Evolutionary conservation across 2,329 filamentous ascomycete species (phyloP).

Genomic region (Achaetomium macrosporum): DNA sequence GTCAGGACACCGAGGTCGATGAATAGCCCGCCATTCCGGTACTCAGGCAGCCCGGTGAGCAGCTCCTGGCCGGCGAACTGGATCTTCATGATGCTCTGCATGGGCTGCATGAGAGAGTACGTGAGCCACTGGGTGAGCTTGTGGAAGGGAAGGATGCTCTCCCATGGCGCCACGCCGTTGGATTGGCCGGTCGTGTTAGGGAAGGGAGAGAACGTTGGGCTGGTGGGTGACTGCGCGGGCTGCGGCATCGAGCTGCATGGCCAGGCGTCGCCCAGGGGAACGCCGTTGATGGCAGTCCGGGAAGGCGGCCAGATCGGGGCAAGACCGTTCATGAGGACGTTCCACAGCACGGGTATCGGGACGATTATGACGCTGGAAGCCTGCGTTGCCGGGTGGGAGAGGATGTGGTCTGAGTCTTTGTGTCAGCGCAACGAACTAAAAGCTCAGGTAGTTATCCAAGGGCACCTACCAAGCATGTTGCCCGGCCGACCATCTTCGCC

Average conservation of each 20-base stretch:
- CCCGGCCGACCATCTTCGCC: slow-evolving; percentile 79
- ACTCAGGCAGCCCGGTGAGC: slow-evolving; percentile 64
- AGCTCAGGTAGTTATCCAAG: not conserved
- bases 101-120: slow-evolving; percentile 65
- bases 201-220: slow-evolving; percentile 47
- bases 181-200: slow-evolving; percentile 32
- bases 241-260: slow-evolving; percentile 76
- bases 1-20: slow-evolving; percentile 52
- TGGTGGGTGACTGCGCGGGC: slow-evolving; percentile 33
- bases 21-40: slow-evolving; percentile 65
- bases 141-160: slow-evolving; percentile 71
- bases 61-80: slow-evolving; percentile 48
- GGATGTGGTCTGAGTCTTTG: slow-evolving; percentile 67
- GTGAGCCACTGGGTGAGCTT: slow-evolving; percentile 85
- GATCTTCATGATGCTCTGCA: slow-evolving; percentile 46
- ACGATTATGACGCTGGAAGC: slow-evolving; percentile 85
- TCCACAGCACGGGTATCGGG: slow-evolving; percentile 82
- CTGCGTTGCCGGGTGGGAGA: slow-evolving; percentile 84
- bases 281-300: slow-evolving; percentile 79
- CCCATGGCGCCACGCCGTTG: slow-evolving; percentile 56
- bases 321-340: slow-evolving; percentile 80
- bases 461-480: slow-evolving; percentile 76
- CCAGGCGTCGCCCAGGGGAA: slow-evolving; percentile 91
- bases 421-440: slow-evolving; percentile 19
- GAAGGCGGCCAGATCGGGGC: slow-evolving; percentile 83